Conservation (phyloP, 2,329 filamentous ascomycete species). For the Penicillium sclerotiorum region DNA sequence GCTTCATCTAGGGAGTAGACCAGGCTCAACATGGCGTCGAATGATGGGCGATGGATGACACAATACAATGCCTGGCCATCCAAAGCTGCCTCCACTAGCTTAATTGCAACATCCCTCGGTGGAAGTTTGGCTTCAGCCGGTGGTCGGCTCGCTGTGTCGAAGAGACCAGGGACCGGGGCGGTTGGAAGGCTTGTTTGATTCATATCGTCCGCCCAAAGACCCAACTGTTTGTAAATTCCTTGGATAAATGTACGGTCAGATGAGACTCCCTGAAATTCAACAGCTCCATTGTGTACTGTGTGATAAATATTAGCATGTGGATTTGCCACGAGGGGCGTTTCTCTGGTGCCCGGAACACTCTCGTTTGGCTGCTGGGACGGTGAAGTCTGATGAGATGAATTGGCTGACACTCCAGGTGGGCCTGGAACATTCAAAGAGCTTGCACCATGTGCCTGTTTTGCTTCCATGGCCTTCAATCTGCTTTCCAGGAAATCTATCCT, state of each 20-base stretch:
- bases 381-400: not conserved
- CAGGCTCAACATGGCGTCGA: not conserved
- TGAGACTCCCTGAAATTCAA: constrained; percentile 5
- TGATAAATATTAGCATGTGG: not conserved
- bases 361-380: not conserved
- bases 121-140: not conserved
- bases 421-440: not conserved
- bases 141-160: not conserved
- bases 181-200: not conserved
- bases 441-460: not conserved
- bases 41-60: not conserved
- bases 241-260: constrained; percentile 4
- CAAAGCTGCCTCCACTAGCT: not conserved
- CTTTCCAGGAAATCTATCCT: not conserved
- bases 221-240: not conserved
- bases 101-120: not conserved
- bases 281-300: not conserved
- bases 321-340: not conserved
- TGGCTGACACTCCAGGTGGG: not conserved
- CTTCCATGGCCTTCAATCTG: not conserved
- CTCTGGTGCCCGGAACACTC: no score
- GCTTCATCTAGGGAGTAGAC: not conserved
- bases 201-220: not conserved
- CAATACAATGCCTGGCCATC: not conserved
- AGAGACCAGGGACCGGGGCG: not conserved